A percentile compares a stretch with the other conserved stretches of the same genome.
Conservation (phyloP, 176 grass and related monocot species). For the maize (Zea mays) region DNA sequence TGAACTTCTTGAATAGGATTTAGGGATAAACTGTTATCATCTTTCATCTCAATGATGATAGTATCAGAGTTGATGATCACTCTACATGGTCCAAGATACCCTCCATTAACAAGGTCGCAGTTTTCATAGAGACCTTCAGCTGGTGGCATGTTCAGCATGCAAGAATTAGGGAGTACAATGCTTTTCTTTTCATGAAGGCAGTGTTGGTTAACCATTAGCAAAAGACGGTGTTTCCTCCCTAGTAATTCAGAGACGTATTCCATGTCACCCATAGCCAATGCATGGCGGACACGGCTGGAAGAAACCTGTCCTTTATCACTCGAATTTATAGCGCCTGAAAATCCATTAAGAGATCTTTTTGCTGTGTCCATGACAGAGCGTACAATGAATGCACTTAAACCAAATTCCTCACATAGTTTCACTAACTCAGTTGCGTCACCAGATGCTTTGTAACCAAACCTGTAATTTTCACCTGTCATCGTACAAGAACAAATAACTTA, state of each 20-base stretch:
- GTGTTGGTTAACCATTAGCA: conserved; percentile 49
- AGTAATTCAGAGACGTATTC: conserved; percentile 68
- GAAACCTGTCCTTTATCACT: conserved; percentile 87
- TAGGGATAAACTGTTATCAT: conserved; percentile 14
- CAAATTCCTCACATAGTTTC: conserved; percentile 55
- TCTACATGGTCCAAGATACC: conserved; percentile 49
- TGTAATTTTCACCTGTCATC: conserved; percentile 85
- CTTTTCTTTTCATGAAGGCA: conserved; percentile 38
- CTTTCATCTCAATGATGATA: conserved; percentile 52
- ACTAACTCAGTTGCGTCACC: conserved; percentile 71
- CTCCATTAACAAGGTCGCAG: conserved; percentile 50
- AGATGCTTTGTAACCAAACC: conserved; percentile 98
- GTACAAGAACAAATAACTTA: conserved; percentile 34
- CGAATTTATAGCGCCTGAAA: conserved; percentile 47
- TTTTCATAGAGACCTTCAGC: conserved; percentile 55
- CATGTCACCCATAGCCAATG: conserved; percentile 71
- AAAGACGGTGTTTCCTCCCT: conserved; percentile 84
- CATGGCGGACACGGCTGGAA: conserved; percentile 77
- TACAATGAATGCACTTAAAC: conserved; percentile 54
- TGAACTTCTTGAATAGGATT: conserved; percentile 28
- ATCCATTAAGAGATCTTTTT: conserved; percentile 54
- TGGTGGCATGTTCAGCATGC: conserved; percentile 80
- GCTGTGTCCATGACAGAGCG: conserved; percentile 53
- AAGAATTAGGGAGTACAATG: conserved; percentile 49
- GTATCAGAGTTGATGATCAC: conserved; percentile 47